Base-by-base conservation (phyloP, 768 basidiomycete species). In the Tylopilus cervinicoccineus region DNA sequence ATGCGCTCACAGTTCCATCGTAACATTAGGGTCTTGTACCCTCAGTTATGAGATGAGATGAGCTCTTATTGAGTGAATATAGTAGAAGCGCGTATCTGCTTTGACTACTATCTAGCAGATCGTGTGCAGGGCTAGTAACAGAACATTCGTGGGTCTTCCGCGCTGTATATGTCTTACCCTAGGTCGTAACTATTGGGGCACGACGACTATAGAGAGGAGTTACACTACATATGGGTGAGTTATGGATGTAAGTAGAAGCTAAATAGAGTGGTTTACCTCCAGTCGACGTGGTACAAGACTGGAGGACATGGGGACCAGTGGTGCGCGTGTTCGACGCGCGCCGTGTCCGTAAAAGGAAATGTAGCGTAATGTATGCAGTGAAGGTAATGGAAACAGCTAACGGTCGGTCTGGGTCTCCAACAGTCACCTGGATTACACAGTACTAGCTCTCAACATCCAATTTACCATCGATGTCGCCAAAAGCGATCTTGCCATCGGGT, bases 91-190 rank as follows among this genome's bases (percentile, higher is more conserved):
- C 45, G 48, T 6, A 11, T 54, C 59, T 0, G 64, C 52, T 0
- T 36, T 66, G 8, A 54, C 62, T 6, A 50, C 51, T 0, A 53
- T 69, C 4, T 60, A 59, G 48, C 53, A 64, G 23, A 57, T 80
- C n/a, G 57, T 79, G 4, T 66, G 68, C 26, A 66, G 74, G 23
- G 57, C 68, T 2, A 73, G 63, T 43, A 77, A 75, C 55, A 70
- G 79, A 9, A 39, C 72, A 9, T 76, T 81, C 48, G 72, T 80
- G 9, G 78, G 78, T 0, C 56, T 70, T 20, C 75, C 76, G 9
- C 76, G 9, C 36, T 75, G 1, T 78, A 78, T 76, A 42, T 22
- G 72, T 64, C 8, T 34, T 34, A 8, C 33, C 9, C 26, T 27
- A n/a, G n/a, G n/a, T n/a, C n/a, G n/a, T n/a, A n/a, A n/a, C n/a